These are phyloP conservation scores for Chaetomiaceae sp. DNA, from an alignment of 2,329 filamentous ascomycete genomes.

Conservation along the genomic window DNA sequence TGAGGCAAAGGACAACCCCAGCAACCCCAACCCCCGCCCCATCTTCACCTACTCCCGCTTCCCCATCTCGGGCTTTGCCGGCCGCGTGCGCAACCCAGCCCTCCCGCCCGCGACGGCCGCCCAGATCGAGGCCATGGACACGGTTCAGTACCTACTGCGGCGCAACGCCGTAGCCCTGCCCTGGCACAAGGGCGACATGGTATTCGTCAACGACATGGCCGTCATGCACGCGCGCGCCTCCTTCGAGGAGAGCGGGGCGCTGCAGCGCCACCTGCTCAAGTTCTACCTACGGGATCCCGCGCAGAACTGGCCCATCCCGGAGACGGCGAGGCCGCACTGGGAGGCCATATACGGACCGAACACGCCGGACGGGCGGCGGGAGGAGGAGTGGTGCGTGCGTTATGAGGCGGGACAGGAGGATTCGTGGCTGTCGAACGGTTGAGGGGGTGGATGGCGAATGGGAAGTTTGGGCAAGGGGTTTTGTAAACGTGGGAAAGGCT, in stretches of 20 bases:
- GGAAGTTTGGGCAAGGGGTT: too few relatives aligned
- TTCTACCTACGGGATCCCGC: too few relatives aligned
- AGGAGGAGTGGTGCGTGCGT: too few relatives aligned
- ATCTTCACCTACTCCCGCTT: conserved; percentile 26
- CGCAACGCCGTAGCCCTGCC: conserved; percentile 17
- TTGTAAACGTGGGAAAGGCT: too few relatives aligned
- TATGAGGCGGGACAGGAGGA: too few relatives aligned
- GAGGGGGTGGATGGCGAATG: too few relatives aligned
- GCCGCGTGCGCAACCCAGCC: conserved; percentile 21
- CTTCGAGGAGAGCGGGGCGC: conserved; percentile 17
- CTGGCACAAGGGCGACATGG: conserved; percentile 20
- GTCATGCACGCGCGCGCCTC: conserved; percentile 23
- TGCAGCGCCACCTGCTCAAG: conserved; percentile 22
- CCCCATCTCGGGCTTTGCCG: conserved; percentile 21
- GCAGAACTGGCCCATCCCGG: too few relatives aligned
- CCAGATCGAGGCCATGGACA: conserved; percentile 25
- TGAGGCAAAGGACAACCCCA: conserved; percentile 23
- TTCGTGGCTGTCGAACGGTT: too few relatives aligned
- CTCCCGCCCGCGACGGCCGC: conserved; percentile 25
- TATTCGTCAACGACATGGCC: conserved; percentile 25
- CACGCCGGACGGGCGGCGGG: too few relatives aligned
- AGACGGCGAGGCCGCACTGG: too few relatives aligned
- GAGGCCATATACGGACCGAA: too few relatives aligned
- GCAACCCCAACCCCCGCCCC: too few relatives aligned
- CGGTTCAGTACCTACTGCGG: conserved; percentile 22